phyloP scores from a whole-genome alignment of 1,284 basidiomycete genomes.

The Sporisorium sorghi region DNA sequence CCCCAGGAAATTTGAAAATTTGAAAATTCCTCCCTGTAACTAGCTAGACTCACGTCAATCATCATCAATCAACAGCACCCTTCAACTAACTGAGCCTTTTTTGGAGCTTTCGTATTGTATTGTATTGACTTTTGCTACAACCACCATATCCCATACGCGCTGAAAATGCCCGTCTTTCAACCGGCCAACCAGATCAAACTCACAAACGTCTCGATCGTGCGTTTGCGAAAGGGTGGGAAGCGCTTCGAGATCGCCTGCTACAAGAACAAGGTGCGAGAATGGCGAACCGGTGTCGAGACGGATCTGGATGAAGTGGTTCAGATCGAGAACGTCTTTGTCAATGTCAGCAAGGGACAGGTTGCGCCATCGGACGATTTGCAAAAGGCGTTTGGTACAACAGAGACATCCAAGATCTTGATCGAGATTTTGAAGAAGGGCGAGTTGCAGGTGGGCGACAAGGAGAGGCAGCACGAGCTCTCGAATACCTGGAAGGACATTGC shows the following conservation, averaged over 20 bases:
- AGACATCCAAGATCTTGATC: constrained; percentile 80
- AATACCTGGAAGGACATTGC: constrained; percentile 91
- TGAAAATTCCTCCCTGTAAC: too few relatives aligned
- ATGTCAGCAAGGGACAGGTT: constrained; percentile 95
- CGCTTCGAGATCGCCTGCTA: constrained; percentile 99
- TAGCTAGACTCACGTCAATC: too few relatives aligned
- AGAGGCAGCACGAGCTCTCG: constrained; percentile 87
- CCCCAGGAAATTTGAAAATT: too few relatives aligned
- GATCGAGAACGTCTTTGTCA: constrained; percentile 93
- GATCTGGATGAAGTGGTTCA: constrained; percentile 96
- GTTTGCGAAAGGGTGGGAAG: constrained; percentile 95
- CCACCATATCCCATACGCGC: too few relatives aligned
- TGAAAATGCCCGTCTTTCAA: constrained; percentile 40
- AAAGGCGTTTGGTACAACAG: constrained; percentile 87
- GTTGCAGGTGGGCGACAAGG: constrained; percentile 96
- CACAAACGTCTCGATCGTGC: constrained; percentile 95
- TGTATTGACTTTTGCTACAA: neutral
- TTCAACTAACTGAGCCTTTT: constrained; percentile 4
- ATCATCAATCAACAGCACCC: too few relatives aligned
- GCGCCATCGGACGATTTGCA: constrained; percentile 88
- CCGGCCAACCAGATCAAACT: constrained; percentile 72
- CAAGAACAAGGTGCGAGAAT: constrained; percentile 99
- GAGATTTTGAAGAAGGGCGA: constrained; percentile 97
- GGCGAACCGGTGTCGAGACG: constrained; percentile 91
- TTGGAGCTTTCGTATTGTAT: neutral